A percentile compares a stretch with the other conserved stretches of the same genome.
Evolutionary conservation across 257 asterid species (phyloP).

Genomic region (Nicotiana paniculata): DNA sequence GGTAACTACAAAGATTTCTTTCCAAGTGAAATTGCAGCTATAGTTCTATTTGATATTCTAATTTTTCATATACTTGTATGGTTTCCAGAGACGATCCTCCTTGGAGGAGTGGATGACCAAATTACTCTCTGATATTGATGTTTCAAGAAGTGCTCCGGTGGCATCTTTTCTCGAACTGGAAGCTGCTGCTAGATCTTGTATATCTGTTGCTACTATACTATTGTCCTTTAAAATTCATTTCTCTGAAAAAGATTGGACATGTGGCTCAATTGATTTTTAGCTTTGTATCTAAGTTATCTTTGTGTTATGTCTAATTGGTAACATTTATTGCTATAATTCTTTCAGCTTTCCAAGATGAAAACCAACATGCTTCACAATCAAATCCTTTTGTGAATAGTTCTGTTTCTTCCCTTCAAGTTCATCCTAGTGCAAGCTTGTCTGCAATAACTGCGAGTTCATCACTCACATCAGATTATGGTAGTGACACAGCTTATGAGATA

Average conservation of each 20-base stretch:
- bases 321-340: constrained; percentile 1
- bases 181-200: constrained; percentile 96
- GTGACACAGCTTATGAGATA: constrained; percentile 86
- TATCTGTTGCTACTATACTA: constrained; percentile 21
- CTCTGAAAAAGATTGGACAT: constrained; percentile 1
- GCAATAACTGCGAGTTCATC: constrained; percentile 53
- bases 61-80: constrained; percentile 7
- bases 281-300: constrained; percentile 8
- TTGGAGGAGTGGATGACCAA: constrained; percentile 94
- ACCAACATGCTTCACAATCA: constrained; percentile 42
- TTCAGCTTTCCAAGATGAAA: constrained; percentile 90
- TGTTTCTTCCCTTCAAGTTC: constrained; percentile 38
- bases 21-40: not conserved
- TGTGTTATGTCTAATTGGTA: not conserved
- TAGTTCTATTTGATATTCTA: constrained; percentile 3
- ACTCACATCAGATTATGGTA: constrained; percentile 74
- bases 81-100: constrained; percentile 70
- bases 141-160: constrained; percentile 70
- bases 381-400: constrained; percentile 36
- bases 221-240: not conserved
- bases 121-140: constrained; percentile 79
- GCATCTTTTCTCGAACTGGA: constrained; percentile 97
- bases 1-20: not conserved
- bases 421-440: constrained; percentile 44
- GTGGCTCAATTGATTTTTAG: constrained; percentile 7